Conservation (phyloP, 352 stramenopile genomes). For the Pythium coloratum region DNA sequence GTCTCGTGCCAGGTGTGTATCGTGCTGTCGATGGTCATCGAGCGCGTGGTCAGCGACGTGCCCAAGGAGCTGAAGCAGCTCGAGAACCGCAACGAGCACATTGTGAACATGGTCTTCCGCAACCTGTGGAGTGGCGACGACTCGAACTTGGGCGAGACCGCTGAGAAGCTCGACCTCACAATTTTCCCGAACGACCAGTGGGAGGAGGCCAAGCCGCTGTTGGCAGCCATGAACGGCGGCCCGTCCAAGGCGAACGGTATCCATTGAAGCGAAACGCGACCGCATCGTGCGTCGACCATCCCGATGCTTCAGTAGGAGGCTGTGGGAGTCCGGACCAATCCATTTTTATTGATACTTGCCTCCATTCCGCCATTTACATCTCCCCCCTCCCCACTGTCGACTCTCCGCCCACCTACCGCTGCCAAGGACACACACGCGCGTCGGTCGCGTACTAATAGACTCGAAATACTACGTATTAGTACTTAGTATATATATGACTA, state of each 20-base stretch:
- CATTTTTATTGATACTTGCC: constrained; percentile 3
- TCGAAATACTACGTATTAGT: neutral
- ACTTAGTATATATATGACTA: neutral
- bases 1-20: constrained; percentile 73
- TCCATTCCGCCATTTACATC: neutral
- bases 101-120: constrained; percentile 79
- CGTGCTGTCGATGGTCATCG: constrained; percentile 60
- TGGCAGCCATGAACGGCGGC: neutral
- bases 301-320: constrained; percentile 13
- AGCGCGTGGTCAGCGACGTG: constrained; percentile 56
- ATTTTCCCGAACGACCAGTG: constrained; percentile 78
- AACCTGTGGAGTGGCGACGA: constrained; percentile 63
- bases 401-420: neutral
- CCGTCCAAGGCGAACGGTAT: constrained; percentile 8
- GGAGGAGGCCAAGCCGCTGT: constrained; percentile 39
- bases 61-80: constrained; percentile 58
- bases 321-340: neutral
- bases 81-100: constrained; percentile 63
- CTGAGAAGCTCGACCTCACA: constrained; percentile 65
- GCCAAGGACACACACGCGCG: neutral
- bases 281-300: constrained; percentile 17
- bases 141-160: constrained; percentile 70
- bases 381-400: neutral
- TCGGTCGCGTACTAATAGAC: neutral
- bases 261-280: constrained; percentile 17